Base-by-base conservation (phyloP, 331 rosid species). In the Ulmus americana region DNA sequence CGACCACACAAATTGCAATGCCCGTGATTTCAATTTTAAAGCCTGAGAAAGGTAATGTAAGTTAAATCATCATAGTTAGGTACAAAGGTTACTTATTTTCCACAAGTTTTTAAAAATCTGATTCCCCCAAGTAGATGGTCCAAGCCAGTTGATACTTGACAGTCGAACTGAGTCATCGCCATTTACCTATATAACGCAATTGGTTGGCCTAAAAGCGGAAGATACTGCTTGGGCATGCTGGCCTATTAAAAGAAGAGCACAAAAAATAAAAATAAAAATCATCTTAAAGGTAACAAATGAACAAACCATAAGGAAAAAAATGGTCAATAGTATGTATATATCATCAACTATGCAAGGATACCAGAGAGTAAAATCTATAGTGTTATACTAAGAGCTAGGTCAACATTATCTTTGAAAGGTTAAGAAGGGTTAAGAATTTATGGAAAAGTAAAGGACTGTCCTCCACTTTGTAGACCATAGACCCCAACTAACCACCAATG, bases 161-260 rank as follows among this genome's bases (percentile, higher is more conserved):
- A 15, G 59, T 47, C 46, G 40, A 73, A 64, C 35, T 42, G 7
- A 57, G 68, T n/a, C 8, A 51, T 58, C 16, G 45, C 0, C 62
- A 41, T 60, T 63, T 81, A 89, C 96, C 98, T 92, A 57, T 82
- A 83, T 56, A 92, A 55, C 20, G 98, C 97, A 77, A 92, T 89
- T 5, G 98, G 95, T 80, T 86, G 96, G 70, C 89, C 84, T 12
- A 92, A 65, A 43, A 92, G 95, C 13, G 95, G 98, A 79, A 92
- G 91, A 79, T 92, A 92, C 81, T 92, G 98, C 88, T 92, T 92
- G 22, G 95, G 98, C 95, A 86, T 80, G 87, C 11, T 80, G 76
- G 91, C 96, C 98, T 92, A 69, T 50, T 76, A 42, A 28, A 28
- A 28, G 35, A 28, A 28, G 55, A 59, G 79, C 47, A 67, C 55